Base-by-base conservation (phyloP, 371 early-diverging fungal species). In the Vairimorpha necatrix region DNA sequence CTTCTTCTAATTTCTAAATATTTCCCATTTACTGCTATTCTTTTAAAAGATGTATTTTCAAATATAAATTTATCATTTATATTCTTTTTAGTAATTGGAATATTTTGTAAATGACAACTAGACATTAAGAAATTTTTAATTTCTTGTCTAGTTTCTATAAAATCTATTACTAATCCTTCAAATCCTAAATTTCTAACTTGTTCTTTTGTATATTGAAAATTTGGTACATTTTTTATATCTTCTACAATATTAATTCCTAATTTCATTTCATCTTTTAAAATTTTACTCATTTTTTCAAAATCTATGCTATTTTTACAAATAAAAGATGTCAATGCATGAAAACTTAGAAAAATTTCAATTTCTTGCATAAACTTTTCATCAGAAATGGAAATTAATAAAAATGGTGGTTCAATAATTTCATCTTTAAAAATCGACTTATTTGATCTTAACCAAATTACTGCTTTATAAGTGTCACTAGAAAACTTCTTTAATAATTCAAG, bases 401-500 rank as follows among this genome's bases (percentile, higher is more conserved):
- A 76, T 16, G 80, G 58, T 0, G 86, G 86, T 53, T 84, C 83
- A 50, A 80, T 73, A 58, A 84, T 76, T 48, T 82, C 80, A 20
- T 77, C 78, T 47, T 74, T 46, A 74, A 84, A 84, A 20, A 42
- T 14, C 42, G 76, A 34, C 70, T 78, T 77, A 63, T 80, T 80
- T 26, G 75, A 61, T 68, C 81, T 75, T 32, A 84, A 65, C 74
- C 79, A 78, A 18, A 65, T 46, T 14, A 86, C 80, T 34, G 78
- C 84, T 24, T 73, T 81, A 53, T 83, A 82, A 20, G 86, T 84
- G 54, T 86, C 86, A 26, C 9, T 30, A 66, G 82, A 82, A 65
- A 77, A 75, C 53, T 60, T 73, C 69, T 79, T 82, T 14, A 85
- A 76, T 16, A 38, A 30, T 56, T 82, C 80, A 34, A 85, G 18